These are phyloP conservation scores for Canavalia gladiata DNA, from an alignment of 306 rosid species.

Conservation along the genomic window DNA sequence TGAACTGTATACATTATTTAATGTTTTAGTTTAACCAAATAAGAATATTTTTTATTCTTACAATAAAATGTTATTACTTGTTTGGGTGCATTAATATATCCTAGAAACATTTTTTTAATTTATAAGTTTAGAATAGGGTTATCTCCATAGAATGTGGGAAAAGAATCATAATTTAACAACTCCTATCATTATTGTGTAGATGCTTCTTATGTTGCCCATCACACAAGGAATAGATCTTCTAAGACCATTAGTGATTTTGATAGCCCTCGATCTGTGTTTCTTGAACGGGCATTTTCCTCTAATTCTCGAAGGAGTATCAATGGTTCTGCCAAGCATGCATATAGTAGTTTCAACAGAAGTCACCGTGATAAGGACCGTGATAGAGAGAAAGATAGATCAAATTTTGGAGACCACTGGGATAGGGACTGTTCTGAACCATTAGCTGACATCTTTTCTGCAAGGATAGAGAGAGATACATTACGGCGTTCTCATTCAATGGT, in stretches of 20 bases:
- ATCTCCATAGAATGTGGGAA: neutral
- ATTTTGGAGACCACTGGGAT: constrained; percentile 80
- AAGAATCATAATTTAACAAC: constrained; percentile 7
- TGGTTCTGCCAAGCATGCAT: constrained; percentile 95
- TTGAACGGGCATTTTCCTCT: constrained; percentile 84
- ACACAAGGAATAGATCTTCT: constrained; percentile 72
- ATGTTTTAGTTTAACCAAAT: constrained; percentile 29
- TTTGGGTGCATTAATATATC: neutral
- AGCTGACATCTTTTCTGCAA: constrained; percentile 65
- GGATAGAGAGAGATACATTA: constrained; percentile 82
- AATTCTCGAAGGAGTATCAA: constrained; percentile 82
- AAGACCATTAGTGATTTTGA: constrained; percentile 77
- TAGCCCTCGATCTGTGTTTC: constrained; percentile 74
- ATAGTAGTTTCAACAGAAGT: constrained; percentile 91
- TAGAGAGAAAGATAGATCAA: constrained; percentile 87
- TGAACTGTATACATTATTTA: neutral
- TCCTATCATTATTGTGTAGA: constrained; percentile 59
- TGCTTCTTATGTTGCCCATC: constrained; percentile 61
- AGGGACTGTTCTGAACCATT: constrained; percentile 74
- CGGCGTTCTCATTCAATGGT: constrained; percentile 90
- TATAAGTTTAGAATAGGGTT: constrained; percentile 2
- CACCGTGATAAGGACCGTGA: constrained; percentile 98
- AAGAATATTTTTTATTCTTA: neutral
- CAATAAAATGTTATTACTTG: neutral
- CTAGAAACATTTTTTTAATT: constrained; percentile 18